Evolutionary conservation across 2,329 filamentous ascomycete genomes (phyloP).

Genomic region (Plectosphaerella sp.): DNA sequence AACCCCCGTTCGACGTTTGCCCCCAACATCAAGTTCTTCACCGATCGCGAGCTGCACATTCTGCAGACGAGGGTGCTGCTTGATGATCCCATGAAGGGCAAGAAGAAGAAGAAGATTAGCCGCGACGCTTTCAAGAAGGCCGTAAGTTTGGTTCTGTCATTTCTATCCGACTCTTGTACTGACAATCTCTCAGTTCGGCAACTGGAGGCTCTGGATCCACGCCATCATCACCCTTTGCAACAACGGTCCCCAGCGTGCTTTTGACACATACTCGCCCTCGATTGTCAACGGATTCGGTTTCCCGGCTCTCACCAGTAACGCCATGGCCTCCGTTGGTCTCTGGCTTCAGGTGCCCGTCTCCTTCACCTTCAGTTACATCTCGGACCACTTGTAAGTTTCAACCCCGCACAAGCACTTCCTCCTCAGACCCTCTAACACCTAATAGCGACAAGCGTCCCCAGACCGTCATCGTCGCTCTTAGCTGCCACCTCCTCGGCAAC

Average conservation of each 20-base stretch:
- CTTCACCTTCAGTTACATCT: slow-evolving; percentile 46
- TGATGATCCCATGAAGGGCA: slow-evolving; percentile 39
- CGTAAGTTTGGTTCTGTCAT: slow-evolving; percentile 20
- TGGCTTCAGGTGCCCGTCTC: slow-evolving; percentile 48
- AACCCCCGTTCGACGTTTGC: slow-evolving; percentile 37
- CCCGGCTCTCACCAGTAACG: slow-evolving; percentile 41
- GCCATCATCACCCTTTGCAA: slow-evolving; percentile 45
- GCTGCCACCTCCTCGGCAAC: slow-evolving; percentile 44
- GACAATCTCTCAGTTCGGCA: slow-evolving; percentile 28
- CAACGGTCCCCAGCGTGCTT: slow-evolving; percentile 40
- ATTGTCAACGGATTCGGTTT: slow-evolving; percentile 52
- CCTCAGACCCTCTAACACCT: neutral
- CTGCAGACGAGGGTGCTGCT: slow-evolving; percentile 33
- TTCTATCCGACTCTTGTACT: neutral
- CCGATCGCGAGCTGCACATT: slow-evolving; percentile 34
- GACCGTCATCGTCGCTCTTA: slow-evolving; percentile 45
- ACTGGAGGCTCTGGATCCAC: slow-evolving; percentile 50
- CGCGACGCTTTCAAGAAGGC: slow-evolving; percentile 38
- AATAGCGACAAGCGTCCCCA: slow-evolving; percentile 42
- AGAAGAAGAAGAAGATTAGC: slow-evolving; percentile 44
- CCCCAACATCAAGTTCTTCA: slow-evolving; percentile 28
- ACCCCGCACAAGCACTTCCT: neutral
- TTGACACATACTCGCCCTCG: slow-evolving; percentile 49
- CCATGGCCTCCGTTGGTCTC: slow-evolving; percentile 49
- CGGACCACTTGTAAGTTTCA: slow-evolving; percentile 43